phyloP scores from a whole-genome alignment of 1,284 basidiomycete species.

The Agroathelia rolfsii region DNA sequence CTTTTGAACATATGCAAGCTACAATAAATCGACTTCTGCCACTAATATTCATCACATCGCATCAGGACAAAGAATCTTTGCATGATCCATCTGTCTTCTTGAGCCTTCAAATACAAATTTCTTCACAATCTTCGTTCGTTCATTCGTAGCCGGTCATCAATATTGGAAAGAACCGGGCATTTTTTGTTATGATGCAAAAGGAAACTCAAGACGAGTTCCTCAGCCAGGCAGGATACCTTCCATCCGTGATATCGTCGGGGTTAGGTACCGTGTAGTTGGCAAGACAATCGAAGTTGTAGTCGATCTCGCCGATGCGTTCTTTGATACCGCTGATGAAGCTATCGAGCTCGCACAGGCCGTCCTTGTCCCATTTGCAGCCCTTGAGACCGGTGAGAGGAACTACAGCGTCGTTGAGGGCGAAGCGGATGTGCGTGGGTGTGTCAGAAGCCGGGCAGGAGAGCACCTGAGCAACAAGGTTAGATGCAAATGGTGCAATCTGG shows the following conservation, averaged over 20 bases:
- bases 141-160: too few species aligned
- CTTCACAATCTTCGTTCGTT: too few species aligned
- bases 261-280: constrained; percentile 31
- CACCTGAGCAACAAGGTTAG: constrained; percentile 52
- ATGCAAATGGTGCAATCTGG: constrained; percentile 43
- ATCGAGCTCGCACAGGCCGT: constrained; percentile 48
- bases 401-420: constrained; percentile 47
- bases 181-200: too few species aligned
- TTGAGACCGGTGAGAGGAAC: constrained; percentile 51
- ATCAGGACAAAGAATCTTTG: too few species aligned
- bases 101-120: too few species aligned
- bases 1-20: too few species aligned
- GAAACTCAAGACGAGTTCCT: too few species aligned
- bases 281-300: constrained; percentile 33
- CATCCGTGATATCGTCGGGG: constrained; percentile 30
- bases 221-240: constrained; percentile 21
- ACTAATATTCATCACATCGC: too few species aligned
- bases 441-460: constrained; percentile 35
- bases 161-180: too few species aligned
- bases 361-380: constrained; percentile 37
- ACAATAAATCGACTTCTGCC: too few species aligned
- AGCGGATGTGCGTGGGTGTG: constrained; percentile 37
- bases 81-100: too few species aligned
- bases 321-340: constrained; percentile 42
- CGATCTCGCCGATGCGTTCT: constrained; percentile 34